These are phyloP conservation scores for Ophiorrhiza pumila DNA, from an alignment of 257 asterid genomes.

Conservation along the genomic window DNA sequence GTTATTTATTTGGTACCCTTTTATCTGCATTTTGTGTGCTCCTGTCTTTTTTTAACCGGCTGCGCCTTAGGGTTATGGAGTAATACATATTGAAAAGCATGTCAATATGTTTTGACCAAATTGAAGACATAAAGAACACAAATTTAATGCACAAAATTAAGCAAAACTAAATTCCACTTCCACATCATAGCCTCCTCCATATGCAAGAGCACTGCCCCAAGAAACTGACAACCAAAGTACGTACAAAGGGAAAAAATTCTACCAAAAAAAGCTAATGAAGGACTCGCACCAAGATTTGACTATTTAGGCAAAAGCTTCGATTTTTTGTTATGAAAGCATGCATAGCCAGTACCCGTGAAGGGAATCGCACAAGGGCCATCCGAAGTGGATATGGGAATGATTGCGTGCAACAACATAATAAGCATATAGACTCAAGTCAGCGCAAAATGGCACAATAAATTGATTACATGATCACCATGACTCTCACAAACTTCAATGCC, in stretches of 20 bases:
- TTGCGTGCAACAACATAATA: constrained; percentile 45
- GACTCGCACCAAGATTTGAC: too few species aligned
- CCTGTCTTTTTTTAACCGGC: too few species aligned
- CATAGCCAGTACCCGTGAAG: constrained; percentile 56
- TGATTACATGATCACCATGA: too few species aligned
- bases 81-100: not conserved
- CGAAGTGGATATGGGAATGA: constrained; percentile 33
- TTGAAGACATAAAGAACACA: not conserved
- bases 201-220: not conserved
- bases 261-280: constrained; percentile 41
- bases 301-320: too few species aligned
- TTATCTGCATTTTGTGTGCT: too few species aligned
- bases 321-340: constrained; percentile 73
- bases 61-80: too few species aligned
- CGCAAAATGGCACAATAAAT: too few species aligned
- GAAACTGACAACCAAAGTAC: not conserved
- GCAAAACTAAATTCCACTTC: constrained; percentile 1
- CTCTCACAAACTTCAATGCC: too few species aligned
- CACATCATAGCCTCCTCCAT: not conserved
- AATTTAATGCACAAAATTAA: not conserved
- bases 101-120: not conserved
- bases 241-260: not conserved
- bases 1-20: too few species aligned
- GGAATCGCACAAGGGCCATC: constrained; percentile 58
- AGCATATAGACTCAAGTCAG: too few species aligned